Percentiles rank a stretch among this genome's conserved stretches.
Conservation (phyloP, 2,329 filamentous ascomycete genomes). For the Aureobasidium sp. region DNA sequence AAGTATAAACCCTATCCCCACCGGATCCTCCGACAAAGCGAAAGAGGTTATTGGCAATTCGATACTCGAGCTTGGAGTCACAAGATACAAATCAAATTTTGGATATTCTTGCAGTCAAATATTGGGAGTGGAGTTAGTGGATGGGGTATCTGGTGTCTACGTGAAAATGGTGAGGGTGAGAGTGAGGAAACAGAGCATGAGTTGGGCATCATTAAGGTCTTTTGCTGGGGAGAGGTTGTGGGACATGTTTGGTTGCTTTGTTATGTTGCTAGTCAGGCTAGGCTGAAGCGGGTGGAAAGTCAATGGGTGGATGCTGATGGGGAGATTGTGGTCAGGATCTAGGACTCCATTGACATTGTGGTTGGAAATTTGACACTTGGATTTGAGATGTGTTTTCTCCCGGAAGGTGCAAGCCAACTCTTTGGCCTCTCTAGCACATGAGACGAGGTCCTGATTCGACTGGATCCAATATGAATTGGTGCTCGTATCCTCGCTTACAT, state of each 20-base stretch:
- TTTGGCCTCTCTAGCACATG: too few relatives aligned
- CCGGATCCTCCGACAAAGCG: conserved; percentile 57
- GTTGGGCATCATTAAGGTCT: conserved; percentile 64
- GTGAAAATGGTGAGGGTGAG: conserved; percentile 30
- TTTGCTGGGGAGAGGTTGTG: conserved; percentile 80
- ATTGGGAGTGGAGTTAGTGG: conserved; percentile 67
- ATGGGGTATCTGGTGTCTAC: conserved; percentile 70
- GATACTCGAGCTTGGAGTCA: conserved; percentile 62
- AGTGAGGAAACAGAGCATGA: background rate
- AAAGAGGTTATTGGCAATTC: conserved; percentile 84
- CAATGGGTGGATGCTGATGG: conserved; percentile 75
- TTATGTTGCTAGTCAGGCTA: conserved; percentile 74
- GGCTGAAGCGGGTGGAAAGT: conserved; percentile 62
- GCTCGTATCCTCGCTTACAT: too few relatives aligned
- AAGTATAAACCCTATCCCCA: background rate
- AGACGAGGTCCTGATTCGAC: too few relatives aligned
- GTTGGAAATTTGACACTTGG: too few relatives aligned
- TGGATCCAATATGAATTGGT: too few relatives aligned
- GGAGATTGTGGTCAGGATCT: conserved; percentile 58
- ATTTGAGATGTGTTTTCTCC: too few relatives aligned
- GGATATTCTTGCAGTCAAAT: conserved; percentile 68
- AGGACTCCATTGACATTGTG: background rate
- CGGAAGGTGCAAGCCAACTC: too few relatives aligned
- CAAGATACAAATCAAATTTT: conserved; percentile 59
- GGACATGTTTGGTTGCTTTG: conserved; percentile 80